Conservation (phyloP, 306 rosid species). For the Castanea sativa region DNA sequence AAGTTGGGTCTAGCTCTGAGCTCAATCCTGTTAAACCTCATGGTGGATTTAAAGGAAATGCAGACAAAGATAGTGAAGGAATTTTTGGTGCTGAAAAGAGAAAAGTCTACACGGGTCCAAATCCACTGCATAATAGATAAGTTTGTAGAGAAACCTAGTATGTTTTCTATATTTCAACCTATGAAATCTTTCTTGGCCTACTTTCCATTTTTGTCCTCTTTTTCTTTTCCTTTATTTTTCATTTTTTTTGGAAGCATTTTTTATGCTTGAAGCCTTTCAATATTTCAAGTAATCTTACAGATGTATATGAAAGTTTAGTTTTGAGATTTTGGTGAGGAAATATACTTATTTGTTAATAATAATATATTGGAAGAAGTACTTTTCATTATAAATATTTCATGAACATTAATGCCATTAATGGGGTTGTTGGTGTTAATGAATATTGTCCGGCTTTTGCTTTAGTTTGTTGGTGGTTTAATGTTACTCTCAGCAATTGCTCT, state of each 20-base stretch:
- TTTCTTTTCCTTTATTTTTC: neutral
- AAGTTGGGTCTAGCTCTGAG: constrained; percentile 24
- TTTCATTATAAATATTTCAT: neutral
- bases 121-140: constrained; percentile 93
- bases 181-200: neutral
- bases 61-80: constrained; percentile 26
- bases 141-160: constrained; percentile 21
- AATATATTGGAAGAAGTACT: constrained; percentile 22
- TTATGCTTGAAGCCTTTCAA: constrained; percentile 35
- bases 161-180: constrained; percentile 15
- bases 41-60: constrained; percentile 26
- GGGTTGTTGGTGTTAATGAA: constrained; percentile 39
- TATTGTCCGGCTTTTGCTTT: constrained; percentile 35
- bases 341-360: constrained; percentile 31
- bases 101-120: constrained; percentile 85
- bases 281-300: constrained; percentile 31
- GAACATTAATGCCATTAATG: constrained; percentile 38
- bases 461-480: constrained; percentile 11
- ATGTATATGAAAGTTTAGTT: constrained; percentile 49
- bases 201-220: neutral
- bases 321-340: constrained; percentile 38
- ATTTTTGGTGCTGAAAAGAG: constrained; percentile 69
- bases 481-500: constrained; percentile 19
- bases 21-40: constrained; percentile 24
- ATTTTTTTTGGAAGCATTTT: constrained; percentile 33